Percentiles rank a stretch among this genome's conserved stretches.
Conservation (phyloP, 2,329 filamentous ascomycete genomes). For the Exserohilum rostratum region DNA sequence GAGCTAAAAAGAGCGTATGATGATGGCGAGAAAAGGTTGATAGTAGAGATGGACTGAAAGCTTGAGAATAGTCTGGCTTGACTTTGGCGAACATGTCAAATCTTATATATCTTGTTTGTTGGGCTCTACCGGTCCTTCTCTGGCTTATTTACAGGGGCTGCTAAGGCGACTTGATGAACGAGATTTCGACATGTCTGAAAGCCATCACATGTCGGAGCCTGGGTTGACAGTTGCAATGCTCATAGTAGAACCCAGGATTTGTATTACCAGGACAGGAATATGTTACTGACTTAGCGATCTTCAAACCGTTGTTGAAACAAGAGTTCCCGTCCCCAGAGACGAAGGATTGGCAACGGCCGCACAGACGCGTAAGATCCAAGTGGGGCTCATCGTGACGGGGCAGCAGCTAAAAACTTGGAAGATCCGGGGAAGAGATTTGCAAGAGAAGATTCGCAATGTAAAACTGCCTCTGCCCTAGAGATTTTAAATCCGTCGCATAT, state of each 20-base stretch:
- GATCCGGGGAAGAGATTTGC: too few species aligned
- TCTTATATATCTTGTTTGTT: conserved; percentile 17
- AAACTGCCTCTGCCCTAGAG: neutral
- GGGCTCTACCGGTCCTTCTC: neutral
- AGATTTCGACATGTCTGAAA: conserved; percentile 15
- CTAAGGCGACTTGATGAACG: conserved; percentile 17
- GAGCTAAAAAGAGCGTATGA: conserved; percentile 37
- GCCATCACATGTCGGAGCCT: neutral
- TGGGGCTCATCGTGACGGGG: neutral
- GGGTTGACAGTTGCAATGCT: conserved; percentile 4
- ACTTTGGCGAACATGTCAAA: conserved; percentile 10
- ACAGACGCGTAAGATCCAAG: neutral
- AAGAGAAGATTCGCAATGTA: too few species aligned
- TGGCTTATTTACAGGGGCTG: conserved; percentile 10
- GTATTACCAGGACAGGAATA: neutral
- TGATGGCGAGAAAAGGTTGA: conserved; percentile 12
- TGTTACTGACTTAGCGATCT: conserved; percentile 3
- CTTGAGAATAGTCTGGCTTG: neutral
- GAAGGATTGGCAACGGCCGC: neutral
- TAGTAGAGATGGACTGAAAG: conserved; percentile 10
- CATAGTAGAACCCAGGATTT: neutral
- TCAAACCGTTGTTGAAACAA: conserved; percentile 19
- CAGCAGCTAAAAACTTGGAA: too few species aligned
- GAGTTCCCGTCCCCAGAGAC: conserved; percentile 4
- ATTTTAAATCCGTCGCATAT: neutral